phyloP scores from a whole-genome alignment of 805 yeast genomes.

The Saccharomycopsis olivae region DNA sequence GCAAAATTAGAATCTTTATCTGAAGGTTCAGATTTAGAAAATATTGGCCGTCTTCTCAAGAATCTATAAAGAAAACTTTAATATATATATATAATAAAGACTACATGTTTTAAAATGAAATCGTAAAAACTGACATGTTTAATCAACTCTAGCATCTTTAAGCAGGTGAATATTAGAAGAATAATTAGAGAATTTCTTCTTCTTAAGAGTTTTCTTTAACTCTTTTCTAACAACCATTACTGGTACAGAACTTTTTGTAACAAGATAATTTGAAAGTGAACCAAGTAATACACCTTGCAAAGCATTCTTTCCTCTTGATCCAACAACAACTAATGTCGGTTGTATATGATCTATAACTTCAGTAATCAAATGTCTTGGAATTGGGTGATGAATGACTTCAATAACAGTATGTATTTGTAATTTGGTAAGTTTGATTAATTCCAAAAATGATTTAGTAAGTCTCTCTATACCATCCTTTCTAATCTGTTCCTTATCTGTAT shows the following conservation, averaged over 20 bases:
- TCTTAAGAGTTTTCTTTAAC: slow-evolving; percentile 55
- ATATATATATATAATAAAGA: no score
- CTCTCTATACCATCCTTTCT: slow-evolving; percentile 34
- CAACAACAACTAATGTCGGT: slow-evolving; percentile 66
- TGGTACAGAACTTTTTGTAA: slow-evolving; percentile 61
- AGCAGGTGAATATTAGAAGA: slow-evolving; percentile 37
- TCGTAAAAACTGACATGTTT: neutral
- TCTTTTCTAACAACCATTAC: slow-evolving; percentile 74
- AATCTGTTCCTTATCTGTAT: slow-evolving; percentile 26
- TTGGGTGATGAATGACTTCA: slow-evolving; percentile 67
- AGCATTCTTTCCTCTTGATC: slow-evolving; percentile 65
- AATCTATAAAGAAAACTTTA: no score
- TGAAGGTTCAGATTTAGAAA: slow-evolving; percentile 5
- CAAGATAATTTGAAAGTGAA: slow-evolving; percentile 60
- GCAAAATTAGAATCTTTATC: slow-evolving; percentile 37
- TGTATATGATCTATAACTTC: slow-evolving; percentile 61
- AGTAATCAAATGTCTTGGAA: slow-evolving; percentile 59
- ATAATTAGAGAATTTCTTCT: slow-evolving; percentile 46
- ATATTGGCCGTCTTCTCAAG: slow-evolving; percentile 5
- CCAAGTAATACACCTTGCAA: slow-evolving; percentile 67
- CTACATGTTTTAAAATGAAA: no score
- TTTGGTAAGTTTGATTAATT: slow-evolving; percentile 50
- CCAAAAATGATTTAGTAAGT: slow-evolving; percentile 30
- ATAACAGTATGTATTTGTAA: slow-evolving; percentile 64
- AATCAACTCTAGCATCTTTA: slow-evolving; percentile 32